Base-by-base conservation (phyloP, 2,329 filamentous ascomycete genomes). In the Eurotiales sp. region DNA sequence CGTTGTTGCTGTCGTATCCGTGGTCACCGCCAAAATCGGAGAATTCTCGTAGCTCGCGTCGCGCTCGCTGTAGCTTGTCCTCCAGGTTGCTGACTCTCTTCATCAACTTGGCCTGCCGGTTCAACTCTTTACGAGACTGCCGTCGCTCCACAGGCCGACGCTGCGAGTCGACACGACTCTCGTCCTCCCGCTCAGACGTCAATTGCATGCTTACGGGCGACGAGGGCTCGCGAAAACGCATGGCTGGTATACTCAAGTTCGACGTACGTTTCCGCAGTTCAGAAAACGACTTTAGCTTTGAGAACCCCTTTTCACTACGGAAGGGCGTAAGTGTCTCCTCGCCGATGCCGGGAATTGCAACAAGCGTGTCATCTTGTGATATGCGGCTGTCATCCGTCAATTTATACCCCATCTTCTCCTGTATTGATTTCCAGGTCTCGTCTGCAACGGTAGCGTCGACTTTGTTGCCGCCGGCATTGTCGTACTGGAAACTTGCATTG, bases 1-100 rank as follows among this genome's bases (percentile, higher is more conserved):
- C 17, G 14, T 11, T 44, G 12, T 27, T 44, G 25, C 8, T 21
- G n/a, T 30, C 12, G 22, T 30, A 19, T 27, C 21, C 30, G 42
- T 14, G 17, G 34, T 15, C 10, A 10, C 19, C 21, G 40, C 27
- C 46, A 15, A 34, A 6, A 12, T 23, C 23, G 3, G 46, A 30
- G 14, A 77, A 70, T 4, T 76, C 68, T 27, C 73, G 69, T 21
- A 85, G 72, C 63, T 85, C 77, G 44, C 72, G 73, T 29, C 79
- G 73, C 8, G 80, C 80, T 30, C 73, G 72, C 14, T 78, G 70
- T 25, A 85, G 72, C 61, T 84, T 83, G 11, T 70, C 63, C 58
- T 85, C 82, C 11, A 85, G 72, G 56, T 84, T 76, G 56, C 79
- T 83, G 25, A 85, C 81, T 47, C 79, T 75, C 66, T 82, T 83